Evolutionary conservation across 75 land plant species (phyloP).

Genomic region (Cryptomeria japonica): DNA sequence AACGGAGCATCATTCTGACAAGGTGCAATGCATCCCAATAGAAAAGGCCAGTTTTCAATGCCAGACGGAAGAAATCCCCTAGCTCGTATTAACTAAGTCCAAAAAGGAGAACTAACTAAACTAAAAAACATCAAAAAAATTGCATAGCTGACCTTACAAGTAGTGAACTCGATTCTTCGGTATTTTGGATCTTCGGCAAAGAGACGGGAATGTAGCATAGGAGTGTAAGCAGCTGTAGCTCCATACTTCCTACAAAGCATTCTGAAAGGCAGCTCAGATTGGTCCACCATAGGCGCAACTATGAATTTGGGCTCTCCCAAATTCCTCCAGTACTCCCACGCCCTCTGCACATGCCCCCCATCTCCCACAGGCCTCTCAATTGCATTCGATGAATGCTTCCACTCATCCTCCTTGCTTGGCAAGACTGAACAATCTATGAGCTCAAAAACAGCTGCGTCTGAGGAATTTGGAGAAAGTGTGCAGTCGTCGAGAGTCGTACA

Average conservation of each 20-base stretch:
- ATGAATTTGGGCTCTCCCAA: constrained; percentile 80
- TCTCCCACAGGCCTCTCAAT: constrained; percentile 8
- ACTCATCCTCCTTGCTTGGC: background rate
- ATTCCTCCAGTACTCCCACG: constrained; percentile 90
- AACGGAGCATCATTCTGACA: too few species aligned
- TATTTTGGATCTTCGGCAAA: constrained; percentile 80
- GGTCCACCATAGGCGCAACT: constrained; percentile 99
- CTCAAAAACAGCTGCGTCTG: background rate
- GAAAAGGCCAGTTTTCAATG: too few species aligned
- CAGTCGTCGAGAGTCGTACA: constrained; percentile 10
- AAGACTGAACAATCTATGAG: background rate
- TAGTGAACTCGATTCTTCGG: constrained; percentile 75
- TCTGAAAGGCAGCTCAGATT: constrained; percentile 97
- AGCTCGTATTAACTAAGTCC: too few species aligned
- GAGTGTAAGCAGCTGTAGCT: constrained; percentile 93
- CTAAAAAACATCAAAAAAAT: too few species aligned
- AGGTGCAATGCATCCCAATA: too few species aligned
- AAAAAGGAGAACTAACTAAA: too few species aligned
- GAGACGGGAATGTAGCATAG: constrained; percentile 93
- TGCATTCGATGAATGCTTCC: background rate
- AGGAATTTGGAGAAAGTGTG: background rate
- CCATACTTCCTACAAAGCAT: constrained; percentile 96
- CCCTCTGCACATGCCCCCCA: constrained; percentile 39
- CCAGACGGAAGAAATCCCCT: too few species aligned
- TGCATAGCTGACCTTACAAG: constrained; percentile 73